Conservation (phyloP, 1,284 basidiomycete species). For the Trichosporon ovoides region DNA sequence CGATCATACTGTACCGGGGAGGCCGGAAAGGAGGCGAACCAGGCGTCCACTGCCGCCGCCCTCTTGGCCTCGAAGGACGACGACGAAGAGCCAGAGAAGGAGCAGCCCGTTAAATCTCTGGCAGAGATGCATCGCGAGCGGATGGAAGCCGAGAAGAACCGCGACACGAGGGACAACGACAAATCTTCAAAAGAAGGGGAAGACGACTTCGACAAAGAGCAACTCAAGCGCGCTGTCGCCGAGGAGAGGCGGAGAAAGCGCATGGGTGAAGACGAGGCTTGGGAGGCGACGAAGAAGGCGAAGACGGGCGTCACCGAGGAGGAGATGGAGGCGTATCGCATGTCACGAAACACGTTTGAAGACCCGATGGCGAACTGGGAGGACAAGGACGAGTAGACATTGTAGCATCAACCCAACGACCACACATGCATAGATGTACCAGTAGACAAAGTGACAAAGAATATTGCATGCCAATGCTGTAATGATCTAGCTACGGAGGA, state of each 20-base stretch:
- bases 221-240: slow-evolving; percentile 62
- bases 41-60: slow-evolving; percentile 63
- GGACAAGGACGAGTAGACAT: slow-evolving; percentile 24
- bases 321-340: slow-evolving; percentile 61
- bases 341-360: slow-evolving; percentile 42
- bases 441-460: background rate
- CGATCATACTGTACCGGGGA: slow-evolving; percentile 89
- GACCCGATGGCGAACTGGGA: slow-evolving; percentile 51
- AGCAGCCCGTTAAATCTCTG: slow-evolving; percentile 34
- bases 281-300: slow-evolving; percentile 45
- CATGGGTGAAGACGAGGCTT: slow-evolving; percentile 54
- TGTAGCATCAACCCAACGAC: slow-evolving; percentile 7
- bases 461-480: background rate
- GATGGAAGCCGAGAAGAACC: slow-evolving; percentile 11
- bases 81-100: slow-evolving; percentile 18
- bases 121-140: slow-evolving; percentile 42
- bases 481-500: slow-evolving; percentile 27
- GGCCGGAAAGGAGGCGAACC: slow-evolving; percentile 74
- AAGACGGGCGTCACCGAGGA: slow-evolving; percentile 79
- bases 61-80: slow-evolving; percentile 54
- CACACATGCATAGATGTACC: slow-evolving; percentile 9
- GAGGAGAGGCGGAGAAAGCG: slow-evolving; percentile 77
- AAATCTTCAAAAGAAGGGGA: slow-evolving; percentile 52
- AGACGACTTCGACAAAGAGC: slow-evolving; percentile 62
- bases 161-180: slow-evolving; percentile 33